phyloP scores from a whole-genome alignment of 2,329 filamentous ascomycete genomes.

The Neonectria magnoliae region DNA sequence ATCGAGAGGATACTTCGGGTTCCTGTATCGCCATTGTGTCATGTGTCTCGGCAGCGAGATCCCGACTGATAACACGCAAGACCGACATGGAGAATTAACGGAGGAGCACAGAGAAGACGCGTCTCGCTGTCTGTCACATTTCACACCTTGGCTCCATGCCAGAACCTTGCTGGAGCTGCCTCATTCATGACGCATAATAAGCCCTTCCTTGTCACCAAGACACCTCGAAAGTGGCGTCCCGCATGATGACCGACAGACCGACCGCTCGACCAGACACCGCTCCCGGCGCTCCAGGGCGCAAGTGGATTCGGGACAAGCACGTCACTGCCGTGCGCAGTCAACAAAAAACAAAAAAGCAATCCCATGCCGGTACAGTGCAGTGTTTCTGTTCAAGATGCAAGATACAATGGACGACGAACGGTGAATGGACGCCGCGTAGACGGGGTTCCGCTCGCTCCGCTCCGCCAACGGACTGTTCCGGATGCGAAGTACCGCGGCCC shows the following conservation, averaged over 20 bases:
- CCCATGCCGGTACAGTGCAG: background rate
- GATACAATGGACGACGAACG: slow-evolving; percentile 1
- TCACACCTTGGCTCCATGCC: slow-evolving; percentile 1
- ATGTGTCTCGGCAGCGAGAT: background rate
- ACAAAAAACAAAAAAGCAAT: background rate
- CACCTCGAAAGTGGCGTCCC: background rate
- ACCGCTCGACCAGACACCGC: background rate
- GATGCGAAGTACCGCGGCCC: background rate
- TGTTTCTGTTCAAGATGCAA: background rate
- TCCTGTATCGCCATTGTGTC: background rate
- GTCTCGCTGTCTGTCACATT: background rate
- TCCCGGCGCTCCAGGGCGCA: slow-evolving; percentile 2
- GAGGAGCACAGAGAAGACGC: background rate
- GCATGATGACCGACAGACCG: slow-evolving; percentile 1
- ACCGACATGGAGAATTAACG: background rate
- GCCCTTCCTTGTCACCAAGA: background rate
- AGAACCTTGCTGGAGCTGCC: background rate
- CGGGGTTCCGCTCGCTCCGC: slow-evolving; percentile 1
- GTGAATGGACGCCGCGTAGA: slow-evolving; percentile 3
- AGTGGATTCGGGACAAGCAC: slow-evolving; percentile 1
- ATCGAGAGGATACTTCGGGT: background rate
- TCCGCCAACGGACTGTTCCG: slow-evolving; percentile 20
- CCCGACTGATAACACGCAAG: background rate
- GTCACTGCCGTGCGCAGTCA: background rate
- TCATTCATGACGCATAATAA: background rate